These are phyloP conservation scores for Chloris gayana DNA, from an alignment of 176 grass and related monocot species.

Conservation along the genomic window DNA sequence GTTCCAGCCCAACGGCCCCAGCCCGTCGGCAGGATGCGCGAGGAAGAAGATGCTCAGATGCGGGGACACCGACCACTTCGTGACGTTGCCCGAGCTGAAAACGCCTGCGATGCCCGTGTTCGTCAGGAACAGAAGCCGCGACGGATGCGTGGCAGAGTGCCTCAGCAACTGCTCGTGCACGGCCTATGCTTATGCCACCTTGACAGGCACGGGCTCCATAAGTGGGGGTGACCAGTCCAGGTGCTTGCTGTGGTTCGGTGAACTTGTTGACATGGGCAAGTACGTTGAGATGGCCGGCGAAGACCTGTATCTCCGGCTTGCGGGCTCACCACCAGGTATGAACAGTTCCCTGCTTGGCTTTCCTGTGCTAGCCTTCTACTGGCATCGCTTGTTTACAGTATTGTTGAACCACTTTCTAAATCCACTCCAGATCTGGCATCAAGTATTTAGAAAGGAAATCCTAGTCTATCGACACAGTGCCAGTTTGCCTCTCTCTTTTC, in stretches of 20 bases:
- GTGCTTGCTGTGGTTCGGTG: constrained; percentile 52
- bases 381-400: no score
- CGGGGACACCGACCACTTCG: not conserved
- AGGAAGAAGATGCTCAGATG: not conserved
- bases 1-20: not conserved
- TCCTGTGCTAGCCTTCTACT: no score
- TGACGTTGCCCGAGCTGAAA: not conserved
- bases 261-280: constrained; percentile 30
- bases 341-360: no score
- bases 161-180: constrained; percentile 49
- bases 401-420: no score
- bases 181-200: constrained; percentile 36
- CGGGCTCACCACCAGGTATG: no score
- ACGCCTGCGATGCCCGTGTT: not conserved
- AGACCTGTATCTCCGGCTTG: no score
- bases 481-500: no score
- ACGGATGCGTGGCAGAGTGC: constrained; percentile 42
- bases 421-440: no score
- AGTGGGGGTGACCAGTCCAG: not conserved
- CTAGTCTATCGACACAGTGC: no score
- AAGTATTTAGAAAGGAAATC: no score
- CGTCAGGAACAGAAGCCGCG: constrained; percentile 27
- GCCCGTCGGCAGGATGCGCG: not conserved
- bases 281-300: no score
- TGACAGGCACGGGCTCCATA: not conserved